Evolutionary conservation across 352 stramenopile species (phyloP), one percentile per base, ranked within the genome.

Genomic region (Pythium myriotylum): DNA sequence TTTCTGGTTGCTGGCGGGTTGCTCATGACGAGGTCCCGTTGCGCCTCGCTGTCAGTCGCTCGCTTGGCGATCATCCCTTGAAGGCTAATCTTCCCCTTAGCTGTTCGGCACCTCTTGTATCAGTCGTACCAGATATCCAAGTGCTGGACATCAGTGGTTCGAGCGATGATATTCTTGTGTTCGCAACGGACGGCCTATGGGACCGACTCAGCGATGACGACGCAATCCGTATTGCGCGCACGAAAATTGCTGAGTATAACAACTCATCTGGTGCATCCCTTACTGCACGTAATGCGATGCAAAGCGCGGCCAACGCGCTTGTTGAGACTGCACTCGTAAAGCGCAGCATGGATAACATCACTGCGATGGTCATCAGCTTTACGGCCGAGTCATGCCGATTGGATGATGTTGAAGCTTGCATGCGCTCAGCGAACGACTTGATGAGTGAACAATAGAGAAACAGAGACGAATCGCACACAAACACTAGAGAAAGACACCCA

Each of bases 321-420:
- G 76, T 94, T 20, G 81, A 94, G 57, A 62, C 74, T 23, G 84
- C 84, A 19, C 59, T 94, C 27, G 51, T 72, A 24, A 88, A 89
- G 61, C 73, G 78, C 59, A 89, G 75, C 58, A 90, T 88, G 75
- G 84, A 94, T 70, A 94, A 94, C 65, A 88, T 94, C 65, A 92
- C 84, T 19, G 79, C 77, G 39, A 88, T 91, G 72, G 78, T 94
- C 46, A 77, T 91, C 26, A 39, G 54, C 47, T 68, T 68, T 47
- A 59, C 61, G 22, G 47, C 23, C n/a, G 43, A 54, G 2, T 37
- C 26, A 1, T 17, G n/a, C 2, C 53, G 43, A 23, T 48, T 68
- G 16, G 60, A 68, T 29, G 60, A 51, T 16, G 53, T 68, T 16
- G 60, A 67, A 41, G 14, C 47, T 37, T 37, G 20, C 51, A 35